phyloP scores from a whole-genome alignment of 805 yeast genomes.

The Saccharomycopsis sp. region DNA sequence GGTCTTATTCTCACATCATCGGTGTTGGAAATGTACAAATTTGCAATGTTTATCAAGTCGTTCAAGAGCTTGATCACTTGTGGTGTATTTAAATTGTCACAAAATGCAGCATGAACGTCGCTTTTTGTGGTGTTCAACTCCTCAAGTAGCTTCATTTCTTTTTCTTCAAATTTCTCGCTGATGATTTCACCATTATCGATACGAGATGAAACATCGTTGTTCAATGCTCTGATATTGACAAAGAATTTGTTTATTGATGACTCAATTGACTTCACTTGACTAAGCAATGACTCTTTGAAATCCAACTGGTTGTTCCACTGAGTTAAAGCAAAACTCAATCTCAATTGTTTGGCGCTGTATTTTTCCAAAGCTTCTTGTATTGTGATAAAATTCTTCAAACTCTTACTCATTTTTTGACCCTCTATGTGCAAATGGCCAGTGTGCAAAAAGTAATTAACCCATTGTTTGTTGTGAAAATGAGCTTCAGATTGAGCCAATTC shows the following conservation, averaged over 20 bases:
- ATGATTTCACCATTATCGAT: conserved; percentile 40
- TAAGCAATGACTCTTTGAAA: conserved; percentile 72
- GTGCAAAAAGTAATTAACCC: conserved; percentile 96
- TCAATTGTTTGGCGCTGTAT: conserved; percentile 71
- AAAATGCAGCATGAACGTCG: conserved; percentile 66
- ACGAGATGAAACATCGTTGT: conserved; percentile 50
- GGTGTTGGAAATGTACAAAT: conserved; percentile 59
- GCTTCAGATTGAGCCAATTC: conserved; percentile 98
- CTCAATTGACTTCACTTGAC: conserved; percentile 73
- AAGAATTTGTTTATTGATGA: conserved; percentile 72
- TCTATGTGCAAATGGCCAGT: conserved; percentile 97
- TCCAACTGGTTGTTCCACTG: conserved; percentile 92
- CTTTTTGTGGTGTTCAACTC: conserved; percentile 44
- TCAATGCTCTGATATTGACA: conserved; percentile 75
- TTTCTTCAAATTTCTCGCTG: conserved; percentile 49
- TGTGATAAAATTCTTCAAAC: conserved; percentile 89
- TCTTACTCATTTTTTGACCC: conserved; percentile 97
- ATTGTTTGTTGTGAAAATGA: conserved; percentile 75
- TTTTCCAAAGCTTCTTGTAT: conserved; percentile 76
- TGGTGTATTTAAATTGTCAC: conserved; percentile 83
- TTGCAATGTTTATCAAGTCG: conserved; percentile 62
- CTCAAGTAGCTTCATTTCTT: conserved; percentile 48
- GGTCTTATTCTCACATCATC: conserved; percentile 56
- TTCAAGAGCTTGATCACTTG: conserved; percentile 54
- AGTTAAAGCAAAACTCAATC: conserved; percentile 83